Evolutionary conservation across 1,139 yeast species (phyloP).

Genomic region (Scheffersomyces quercinus): DNA sequence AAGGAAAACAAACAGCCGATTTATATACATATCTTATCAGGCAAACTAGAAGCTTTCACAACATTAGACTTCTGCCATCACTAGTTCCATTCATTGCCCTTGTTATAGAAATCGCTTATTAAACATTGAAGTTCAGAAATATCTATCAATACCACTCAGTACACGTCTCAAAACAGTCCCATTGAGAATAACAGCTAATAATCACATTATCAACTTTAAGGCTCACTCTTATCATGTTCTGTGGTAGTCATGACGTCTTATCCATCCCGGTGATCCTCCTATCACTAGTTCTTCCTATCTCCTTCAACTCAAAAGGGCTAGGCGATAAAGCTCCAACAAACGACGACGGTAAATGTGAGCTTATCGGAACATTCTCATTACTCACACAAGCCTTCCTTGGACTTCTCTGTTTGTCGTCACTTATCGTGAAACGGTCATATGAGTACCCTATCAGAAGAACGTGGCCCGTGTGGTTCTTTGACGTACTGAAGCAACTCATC

Average conservation of each 20-base stretch:
- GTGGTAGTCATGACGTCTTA: neutral
- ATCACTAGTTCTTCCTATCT: constrained; percentile 8
- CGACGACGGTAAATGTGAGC: constrained; percentile 48
- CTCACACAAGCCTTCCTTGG: constrained; percentile 71
- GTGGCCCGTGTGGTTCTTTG: constrained; percentile 86
- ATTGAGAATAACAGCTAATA: no score
- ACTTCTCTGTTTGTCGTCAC: constrained; percentile 67
- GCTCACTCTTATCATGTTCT: no score
- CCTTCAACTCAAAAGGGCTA: constrained; percentile 4
- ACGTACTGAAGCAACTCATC: constrained; percentile 83
- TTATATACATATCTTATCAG: no score
- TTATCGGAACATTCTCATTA: constrained; percentile 72
- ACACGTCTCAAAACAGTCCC: no score
- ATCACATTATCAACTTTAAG: no score
- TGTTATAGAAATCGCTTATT: no score
- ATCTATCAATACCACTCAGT: no score
- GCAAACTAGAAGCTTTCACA: no score
- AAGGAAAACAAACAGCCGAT: no score
- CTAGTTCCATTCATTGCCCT: no score
- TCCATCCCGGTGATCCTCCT: constrained; percentile 9
- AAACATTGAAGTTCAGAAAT: no score
- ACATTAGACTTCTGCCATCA: no score
- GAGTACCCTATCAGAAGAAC: constrained; percentile 82
- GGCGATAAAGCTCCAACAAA: neutral
- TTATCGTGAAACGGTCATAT: constrained; percentile 71